Conservation (phyloP, 768 basidiomycete species). For the Podaxis pistillaris region DNA sequence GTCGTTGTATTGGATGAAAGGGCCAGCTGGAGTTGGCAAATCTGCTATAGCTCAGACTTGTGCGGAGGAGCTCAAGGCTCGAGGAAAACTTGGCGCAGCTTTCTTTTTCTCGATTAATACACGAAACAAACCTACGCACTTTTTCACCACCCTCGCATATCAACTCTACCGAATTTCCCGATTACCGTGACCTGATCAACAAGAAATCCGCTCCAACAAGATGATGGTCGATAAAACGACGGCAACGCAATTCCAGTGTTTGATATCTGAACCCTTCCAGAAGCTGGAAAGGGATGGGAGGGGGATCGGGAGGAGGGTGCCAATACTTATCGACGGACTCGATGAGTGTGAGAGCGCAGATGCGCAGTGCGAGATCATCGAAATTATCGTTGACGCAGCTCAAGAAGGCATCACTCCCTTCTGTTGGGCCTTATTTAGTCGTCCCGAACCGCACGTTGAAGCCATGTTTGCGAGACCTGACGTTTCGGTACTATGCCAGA, state of each 20-base stretch:
- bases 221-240: neutral
- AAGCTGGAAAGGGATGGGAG: neutral
- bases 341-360: neutral
- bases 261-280: neutral
- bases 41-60: conserved; percentile 1
- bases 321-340: neutral
- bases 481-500: neutral
- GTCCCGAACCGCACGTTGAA: neutral
- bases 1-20: neutral
- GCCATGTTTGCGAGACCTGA: neutral
- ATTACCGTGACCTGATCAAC: neutral
- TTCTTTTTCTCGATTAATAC: conserved; percentile 8
- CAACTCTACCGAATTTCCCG: neutral
- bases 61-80: neutral
- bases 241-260: neutral
- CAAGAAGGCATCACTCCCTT: neutral
- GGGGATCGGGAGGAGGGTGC: neutral
- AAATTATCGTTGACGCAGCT: neutral
- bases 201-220: neutral
- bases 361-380: neutral
- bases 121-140: neutral
- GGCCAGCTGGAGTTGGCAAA: neutral
- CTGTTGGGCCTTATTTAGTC: conserved; percentile 6
- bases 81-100: neutral
- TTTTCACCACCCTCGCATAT: neutral